These are phyloP conservation scores for Penicillium cataractarum DNA, from an alignment of 495 filamentous ascomycete genomes.

Conservation along the genomic window DNA sequence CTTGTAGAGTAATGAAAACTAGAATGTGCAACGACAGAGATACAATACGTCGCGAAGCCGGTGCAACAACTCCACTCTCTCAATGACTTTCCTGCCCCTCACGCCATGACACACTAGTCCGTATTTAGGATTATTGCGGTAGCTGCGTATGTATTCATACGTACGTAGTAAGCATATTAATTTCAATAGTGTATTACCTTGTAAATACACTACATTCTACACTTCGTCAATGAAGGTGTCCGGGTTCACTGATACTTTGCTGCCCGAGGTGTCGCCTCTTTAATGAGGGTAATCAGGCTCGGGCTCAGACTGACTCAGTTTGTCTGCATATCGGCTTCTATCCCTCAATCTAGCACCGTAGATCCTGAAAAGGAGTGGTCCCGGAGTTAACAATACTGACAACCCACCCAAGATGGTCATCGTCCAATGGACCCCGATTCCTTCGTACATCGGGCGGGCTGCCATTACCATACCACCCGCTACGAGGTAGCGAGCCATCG, in stretches of 20 bases:
- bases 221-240: no score
- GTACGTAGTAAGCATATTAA: no score
- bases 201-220: no score
- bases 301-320: no score
- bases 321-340: slow-evolving; percentile 2
- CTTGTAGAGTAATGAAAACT: neutral
- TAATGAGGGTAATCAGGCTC: no score
- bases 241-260: no score
- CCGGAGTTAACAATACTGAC: neutral
- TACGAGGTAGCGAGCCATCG: slow-evolving; percentile 46
- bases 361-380: neutral
- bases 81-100: slow-evolving; percentile 8
- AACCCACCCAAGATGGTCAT: slow-evolving; percentile 47
- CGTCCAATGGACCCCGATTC: slow-evolving; percentile 52
- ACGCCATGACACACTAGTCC: slow-evolving; percentile 10
- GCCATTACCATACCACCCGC: slow-evolving; percentile 47
- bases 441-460: slow-evolving; percentile 46
- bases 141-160: slow-evolving; percentile 2
- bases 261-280: no score
- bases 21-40: neutral
- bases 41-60: slow-evolving; percentile 4
- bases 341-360: neutral
- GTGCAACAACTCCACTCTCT: slow-evolving; percentile 8
- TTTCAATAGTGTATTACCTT: no score
- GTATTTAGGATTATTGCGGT: slow-evolving; percentile 4